Evolutionary conservation across 2,329 filamentous ascomycete species (phyloP).

Genomic region (Epichloe amarillans): DNA sequence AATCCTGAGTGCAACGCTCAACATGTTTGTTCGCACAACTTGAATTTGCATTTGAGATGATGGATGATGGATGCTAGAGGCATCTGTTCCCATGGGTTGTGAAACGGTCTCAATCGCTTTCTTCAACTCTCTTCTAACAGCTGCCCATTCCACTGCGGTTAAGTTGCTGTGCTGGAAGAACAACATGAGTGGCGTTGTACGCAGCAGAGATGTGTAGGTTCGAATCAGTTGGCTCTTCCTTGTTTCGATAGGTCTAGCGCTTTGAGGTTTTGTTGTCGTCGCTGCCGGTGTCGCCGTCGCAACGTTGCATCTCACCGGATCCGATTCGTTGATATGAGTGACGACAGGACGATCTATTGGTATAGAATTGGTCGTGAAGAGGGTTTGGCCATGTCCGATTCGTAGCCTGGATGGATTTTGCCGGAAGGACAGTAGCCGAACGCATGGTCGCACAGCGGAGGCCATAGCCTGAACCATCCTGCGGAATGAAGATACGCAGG

Average conservation of each 20-base stretch:
- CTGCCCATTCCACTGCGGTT: slow-evolving; percentile 49
- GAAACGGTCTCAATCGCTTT: slow-evolving; percentile 30
- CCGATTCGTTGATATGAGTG: background rate
- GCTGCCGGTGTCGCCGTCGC: slow-evolving; percentile 31
- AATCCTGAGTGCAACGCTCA: slow-evolving; percentile 70
- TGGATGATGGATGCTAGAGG: slow-evolving; percentile 28
- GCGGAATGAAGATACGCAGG: background rate
- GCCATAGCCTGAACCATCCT: slow-evolving; percentile 12
- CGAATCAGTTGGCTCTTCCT: slow-evolving; percentile 82
- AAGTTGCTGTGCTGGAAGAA: slow-evolving; percentile 65
- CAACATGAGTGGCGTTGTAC: slow-evolving; percentile 71
- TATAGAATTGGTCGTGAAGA: slow-evolving; percentile 14
- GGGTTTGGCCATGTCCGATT: background rate
- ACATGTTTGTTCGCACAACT: slow-evolving; percentile 79
- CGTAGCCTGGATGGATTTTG: background rate
- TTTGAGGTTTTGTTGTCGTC: slow-evolving; percentile 59
- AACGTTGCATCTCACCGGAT: slow-evolving; percentile 30
- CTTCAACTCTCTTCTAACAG: slow-evolving; percentile 29
- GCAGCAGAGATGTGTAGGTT: slow-evolving; percentile 77
- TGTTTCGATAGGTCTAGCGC: slow-evolving; percentile 71
- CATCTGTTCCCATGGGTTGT: slow-evolving; percentile 12
- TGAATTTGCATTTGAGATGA: slow-evolving; percentile 59
- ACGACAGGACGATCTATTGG: background rate
- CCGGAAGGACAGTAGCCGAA: slow-evolving; percentile 8
- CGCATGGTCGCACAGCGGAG: slow-evolving; percentile 9